phyloP scores from a whole-genome alignment of 352 stramenopile species.

The Pilasporangium apinafurcum region DNA sequence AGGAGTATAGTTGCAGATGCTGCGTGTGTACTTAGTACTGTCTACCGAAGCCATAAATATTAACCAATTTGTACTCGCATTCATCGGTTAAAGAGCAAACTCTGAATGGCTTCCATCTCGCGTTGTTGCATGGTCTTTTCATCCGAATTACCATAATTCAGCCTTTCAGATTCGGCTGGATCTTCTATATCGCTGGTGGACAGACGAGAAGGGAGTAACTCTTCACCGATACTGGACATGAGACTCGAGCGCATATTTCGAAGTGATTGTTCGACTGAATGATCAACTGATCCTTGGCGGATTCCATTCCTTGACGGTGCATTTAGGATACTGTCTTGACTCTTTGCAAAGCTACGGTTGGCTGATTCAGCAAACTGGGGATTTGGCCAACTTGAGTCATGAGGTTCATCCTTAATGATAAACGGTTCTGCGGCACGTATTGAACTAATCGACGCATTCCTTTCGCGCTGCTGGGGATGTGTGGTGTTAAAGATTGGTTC shows the following conservation, averaged over 20 bases:
- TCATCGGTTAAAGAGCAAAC: conserved; percentile 34
- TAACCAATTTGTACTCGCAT: neutral
- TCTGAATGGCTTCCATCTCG: conserved; percentile 54
- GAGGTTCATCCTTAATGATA: conserved; percentile 14
- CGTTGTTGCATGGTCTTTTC: conserved; percentile 47
- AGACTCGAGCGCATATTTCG: conserved; percentile 7
- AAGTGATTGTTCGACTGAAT: conserved; percentile 5
- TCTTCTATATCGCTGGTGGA: neutral
- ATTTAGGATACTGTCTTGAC: neutral
- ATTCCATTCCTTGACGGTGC: neutral
- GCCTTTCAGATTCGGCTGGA: neutral
- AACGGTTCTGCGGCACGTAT: conserved; percentile 10
- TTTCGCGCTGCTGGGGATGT: neutral
- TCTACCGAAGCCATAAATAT: too few relatives aligned
- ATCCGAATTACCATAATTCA: conserved; percentile 3
- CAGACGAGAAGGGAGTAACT: neutral
- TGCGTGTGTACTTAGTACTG: too few relatives aligned
- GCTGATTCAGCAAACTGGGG: neutral
- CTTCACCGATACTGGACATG: conserved; percentile 7
- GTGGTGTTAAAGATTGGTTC: too few relatives aligned
- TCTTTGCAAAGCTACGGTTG: neutral
- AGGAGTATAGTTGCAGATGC: too few relatives aligned
- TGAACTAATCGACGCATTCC: conserved; percentile 6
- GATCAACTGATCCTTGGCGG: neutral
- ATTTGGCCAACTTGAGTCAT: conserved; percentile 7